Conservation (phyloP, 345 rosid genomes). For the Psidium guajava region DNA sequence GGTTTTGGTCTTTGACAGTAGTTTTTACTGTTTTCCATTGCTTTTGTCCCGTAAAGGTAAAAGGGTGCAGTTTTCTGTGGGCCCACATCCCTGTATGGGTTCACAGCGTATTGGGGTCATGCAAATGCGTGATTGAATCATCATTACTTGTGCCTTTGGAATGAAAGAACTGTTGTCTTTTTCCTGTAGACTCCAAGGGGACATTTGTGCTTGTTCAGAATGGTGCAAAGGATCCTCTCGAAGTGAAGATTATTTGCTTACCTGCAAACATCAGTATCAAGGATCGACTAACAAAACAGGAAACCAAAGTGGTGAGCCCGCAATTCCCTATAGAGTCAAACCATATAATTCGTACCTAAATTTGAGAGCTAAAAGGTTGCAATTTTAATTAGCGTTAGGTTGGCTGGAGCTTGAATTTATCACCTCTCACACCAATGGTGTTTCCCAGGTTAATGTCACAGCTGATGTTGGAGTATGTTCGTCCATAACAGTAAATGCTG, state of each 20-base stretch:
- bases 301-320: conserved; percentile 13
- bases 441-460: conserved; percentile 16
- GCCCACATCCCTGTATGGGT: background rate
- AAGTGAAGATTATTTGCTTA: conserved; percentile 6
- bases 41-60: background rate
- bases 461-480: conserved; percentile 13
- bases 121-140: background rate
- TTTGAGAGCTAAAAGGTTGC: background rate
- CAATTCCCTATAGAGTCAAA: background rate
- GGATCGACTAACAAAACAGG: conserved; percentile 3
- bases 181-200: conserved; percentile 14
- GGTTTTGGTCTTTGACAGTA: background rate
- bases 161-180: background rate
- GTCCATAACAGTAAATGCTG: conserved; percentile 8
- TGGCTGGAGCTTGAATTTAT: background rate
- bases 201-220: conserved; percentile 20
- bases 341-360: background rate
- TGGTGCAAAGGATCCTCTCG: conserved; percentile 13
- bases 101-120: background rate
- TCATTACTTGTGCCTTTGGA: background rate
- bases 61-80: background rate
- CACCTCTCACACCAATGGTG: background rate
- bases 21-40: background rate
- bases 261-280: background rate
- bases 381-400: background rate